Evolutionary conservation across 345 rosid species (phyloP).

Genomic region (Syzygium aromaticum): DNA sequence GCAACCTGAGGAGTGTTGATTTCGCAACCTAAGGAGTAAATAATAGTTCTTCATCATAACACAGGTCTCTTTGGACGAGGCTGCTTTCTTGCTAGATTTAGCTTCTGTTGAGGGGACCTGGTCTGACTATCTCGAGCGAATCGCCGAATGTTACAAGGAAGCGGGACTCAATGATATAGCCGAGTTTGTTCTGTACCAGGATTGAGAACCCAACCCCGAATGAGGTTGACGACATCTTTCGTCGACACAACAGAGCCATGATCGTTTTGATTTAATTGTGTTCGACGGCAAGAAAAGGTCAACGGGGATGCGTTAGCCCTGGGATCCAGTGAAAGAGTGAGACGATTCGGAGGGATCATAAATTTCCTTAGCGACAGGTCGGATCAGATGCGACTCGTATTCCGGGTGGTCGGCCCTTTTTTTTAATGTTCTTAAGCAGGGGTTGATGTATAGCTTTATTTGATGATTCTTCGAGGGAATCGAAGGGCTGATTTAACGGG

Average conservation of each 20-base stretch:
- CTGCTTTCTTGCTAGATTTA: not conserved
- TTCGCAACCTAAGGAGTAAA: not conserved
- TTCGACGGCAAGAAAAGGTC: not conserved
- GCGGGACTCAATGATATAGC: not conserved
- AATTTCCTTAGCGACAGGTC: not conserved
- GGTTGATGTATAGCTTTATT: not conserved
- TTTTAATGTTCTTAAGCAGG: not conserved
- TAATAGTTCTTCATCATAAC: not conserved
- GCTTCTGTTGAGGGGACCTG: not conserved
- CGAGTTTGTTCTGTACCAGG: slow-evolving; percentile 69
- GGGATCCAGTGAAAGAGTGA: not conserved
- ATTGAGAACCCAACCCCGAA: slow-evolving; percentile 8
- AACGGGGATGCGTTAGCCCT: not conserved
- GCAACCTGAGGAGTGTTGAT: not conserved
- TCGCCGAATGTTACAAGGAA: not conserved
- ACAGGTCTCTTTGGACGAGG: slow-evolving; percentile 24
- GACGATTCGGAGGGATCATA: not conserved
- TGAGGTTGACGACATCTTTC: not conserved
- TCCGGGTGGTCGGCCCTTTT: not conserved
- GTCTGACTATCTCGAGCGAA: not conserved
- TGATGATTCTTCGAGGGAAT: not conserved
- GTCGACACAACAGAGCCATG: not conserved
- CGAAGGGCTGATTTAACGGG: not conserved
- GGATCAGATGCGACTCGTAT: not conserved
- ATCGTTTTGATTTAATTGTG: not conserved